A percentile compares a stretch with the other conserved stretches of the same genome.
Evolutionary conservation across 352 stramenopile genomes (phyloP).

Genomic region (Phytophthora palmivora): DNA sequence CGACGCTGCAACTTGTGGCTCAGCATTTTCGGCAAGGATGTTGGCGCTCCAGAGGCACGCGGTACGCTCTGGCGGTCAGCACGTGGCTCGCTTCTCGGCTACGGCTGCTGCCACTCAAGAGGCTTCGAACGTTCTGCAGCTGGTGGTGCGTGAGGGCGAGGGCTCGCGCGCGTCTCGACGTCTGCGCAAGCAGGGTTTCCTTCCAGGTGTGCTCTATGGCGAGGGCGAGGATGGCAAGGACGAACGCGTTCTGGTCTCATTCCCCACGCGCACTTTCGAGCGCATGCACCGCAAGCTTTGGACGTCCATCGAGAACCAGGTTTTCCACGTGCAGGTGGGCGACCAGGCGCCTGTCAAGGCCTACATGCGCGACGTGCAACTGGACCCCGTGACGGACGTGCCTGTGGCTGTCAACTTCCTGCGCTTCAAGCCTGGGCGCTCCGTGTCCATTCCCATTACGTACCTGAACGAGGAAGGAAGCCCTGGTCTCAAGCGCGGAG

Average conservation of each 20-base stretch:
- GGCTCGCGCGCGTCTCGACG: conserved; percentile 81
- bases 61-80: conserved; percentile 40
- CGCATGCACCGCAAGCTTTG: conserved; percentile 87
- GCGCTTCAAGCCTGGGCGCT: conserved; percentile 91
- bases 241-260: conserved; percentile 79
- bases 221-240: conserved; percentile 71
- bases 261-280: conserved; percentile 81
- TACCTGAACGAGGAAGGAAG: conserved; percentile 95
- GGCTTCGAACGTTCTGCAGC: conserved; percentile 50
- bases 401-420: conserved; percentile 93
- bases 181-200: conserved; percentile 80
- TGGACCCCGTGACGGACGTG: conserved; percentile 85
- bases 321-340: conserved; percentile 83
- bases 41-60: conserved; percentile 58
- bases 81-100: conserved; percentile 56
- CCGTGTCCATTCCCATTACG: conserved; percentile 91
- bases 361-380: conserved; percentile 88
- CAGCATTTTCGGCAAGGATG: conserved; percentile 45
- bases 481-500: conserved; percentile 94
- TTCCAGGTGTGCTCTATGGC: conserved; percentile 87
- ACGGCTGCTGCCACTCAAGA: conserved; percentile 45
- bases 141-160: conserved; percentile 68
- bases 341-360: conserved; percentile 74
- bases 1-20: conserved; percentile 20
- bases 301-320: conserved; percentile 89